Conservation (phyloP, 441 rosid species). For the Mallotus japonicus region DNA sequence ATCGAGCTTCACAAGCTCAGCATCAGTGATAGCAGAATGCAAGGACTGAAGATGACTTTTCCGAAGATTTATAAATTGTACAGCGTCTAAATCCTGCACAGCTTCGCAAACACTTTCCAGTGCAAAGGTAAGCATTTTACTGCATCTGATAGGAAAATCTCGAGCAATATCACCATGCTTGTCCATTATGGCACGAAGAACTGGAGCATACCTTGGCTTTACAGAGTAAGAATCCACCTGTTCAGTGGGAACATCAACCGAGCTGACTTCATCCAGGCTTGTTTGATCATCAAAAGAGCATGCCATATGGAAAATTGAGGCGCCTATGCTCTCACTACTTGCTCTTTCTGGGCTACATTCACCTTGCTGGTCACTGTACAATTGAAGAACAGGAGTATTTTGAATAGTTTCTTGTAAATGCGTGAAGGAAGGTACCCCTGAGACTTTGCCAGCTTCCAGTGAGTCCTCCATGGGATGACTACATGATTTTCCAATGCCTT, state of each 20-base stretch:
- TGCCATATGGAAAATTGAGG: conserved; percentile 13
- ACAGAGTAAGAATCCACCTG: neutral
- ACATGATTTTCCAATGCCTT: too few relatives aligned
- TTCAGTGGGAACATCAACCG: neutral
- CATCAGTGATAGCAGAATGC: conserved; percentile 13
- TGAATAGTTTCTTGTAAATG: neutral
- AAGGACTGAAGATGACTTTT: conserved; percentile 6
- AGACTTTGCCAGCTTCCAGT: too few relatives aligned
- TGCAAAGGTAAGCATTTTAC: conserved; percentile 6
- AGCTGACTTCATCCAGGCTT: neutral
- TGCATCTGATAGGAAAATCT: conserved; percentile 6
- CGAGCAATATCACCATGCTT: conserved; percentile 22
- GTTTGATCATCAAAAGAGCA: conserved; percentile 10
- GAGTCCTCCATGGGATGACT: too few relatives aligned
- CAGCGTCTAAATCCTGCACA: conserved; percentile 2
- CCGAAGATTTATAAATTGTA: neutral
- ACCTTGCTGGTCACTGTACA: neutral
- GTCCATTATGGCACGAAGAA: conserved; percentile 13
- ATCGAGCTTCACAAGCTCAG: conserved; percentile 11
- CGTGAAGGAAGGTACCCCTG: neutral
- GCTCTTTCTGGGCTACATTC: neutral
- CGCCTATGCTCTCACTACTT: conserved; percentile 5
- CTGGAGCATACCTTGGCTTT: conserved; percentile 5
- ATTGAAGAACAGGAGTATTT: neutral
- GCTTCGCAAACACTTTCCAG: conserved; percentile 19